Evolutionary conservation across 805 yeast genomes (phyloP).

Genomic region (Ogataea paraovalis): DNA sequence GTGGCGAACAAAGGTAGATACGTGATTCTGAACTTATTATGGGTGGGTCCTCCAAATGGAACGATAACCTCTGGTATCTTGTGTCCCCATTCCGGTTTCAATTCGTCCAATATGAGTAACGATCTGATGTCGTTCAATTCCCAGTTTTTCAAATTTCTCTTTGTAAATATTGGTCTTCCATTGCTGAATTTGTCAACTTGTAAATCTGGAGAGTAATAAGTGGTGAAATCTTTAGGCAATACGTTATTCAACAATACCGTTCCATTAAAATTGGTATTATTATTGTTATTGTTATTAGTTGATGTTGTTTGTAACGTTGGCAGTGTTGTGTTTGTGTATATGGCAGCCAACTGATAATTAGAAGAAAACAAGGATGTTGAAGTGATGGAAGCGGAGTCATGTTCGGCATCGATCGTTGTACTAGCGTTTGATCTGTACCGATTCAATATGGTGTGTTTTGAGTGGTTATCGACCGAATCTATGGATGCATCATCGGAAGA

Average conservation of each 20-base stretch:
- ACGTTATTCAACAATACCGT: constrained; percentile 41
- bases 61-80: constrained; percentile 42
- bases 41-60: constrained; percentile 19
- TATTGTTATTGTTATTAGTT: neutral
- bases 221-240: constrained; percentile 47
- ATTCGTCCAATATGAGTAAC: constrained; percentile 47
- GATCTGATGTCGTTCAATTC: constrained; percentile 66
- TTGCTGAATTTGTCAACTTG: constrained; percentile 46
- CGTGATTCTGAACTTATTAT: constrained; percentile 42
- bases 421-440: constrained; percentile 10
- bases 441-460: constrained; percentile 6
- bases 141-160: constrained; percentile 65
- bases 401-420: neutral
- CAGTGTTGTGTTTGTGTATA: constrained; percentile 27
- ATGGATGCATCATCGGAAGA: constrained; percentile 24
- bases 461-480: constrained; percentile 15
- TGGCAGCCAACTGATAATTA: constrained; percentile 20
- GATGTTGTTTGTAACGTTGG: constrained; percentile 12
- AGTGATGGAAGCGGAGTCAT: constrained; percentile 7
- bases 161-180: constrained; percentile 62
- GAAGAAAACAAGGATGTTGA: constrained; percentile 22
- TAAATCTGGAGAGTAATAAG: constrained; percentile 57
- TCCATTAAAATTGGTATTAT: constrained; percentile 5
- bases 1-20: constrained; percentile 49
- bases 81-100: constrained; percentile 54